Base-by-base conservation (phyloP, 2,329 filamentous ascomycete genomes). In the Parastagonospora avenae region DNA sequence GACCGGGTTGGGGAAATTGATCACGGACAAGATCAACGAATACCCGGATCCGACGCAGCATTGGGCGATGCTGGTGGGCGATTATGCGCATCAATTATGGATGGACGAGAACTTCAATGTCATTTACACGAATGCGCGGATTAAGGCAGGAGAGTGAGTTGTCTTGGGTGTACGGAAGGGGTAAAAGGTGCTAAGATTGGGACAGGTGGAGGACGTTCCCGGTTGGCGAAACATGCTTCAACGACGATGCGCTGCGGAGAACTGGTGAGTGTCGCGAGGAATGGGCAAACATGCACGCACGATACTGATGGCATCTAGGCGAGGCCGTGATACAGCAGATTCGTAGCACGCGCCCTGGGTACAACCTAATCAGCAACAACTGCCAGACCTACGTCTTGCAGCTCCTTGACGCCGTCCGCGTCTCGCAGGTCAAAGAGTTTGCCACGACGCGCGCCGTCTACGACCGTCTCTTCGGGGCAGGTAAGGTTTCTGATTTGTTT, bases 21-120 rank as follows among this genome's bases (percentile, higher is more conserved):
- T 85, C 51, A 83, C 80, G 0, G 79, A 82, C 39, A 80, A 77
- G 55, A 79, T 82, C 46, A 77, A 81, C 58, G 76, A 73, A 49
- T 84, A 81, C 54, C 82, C 82, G 0, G 82, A 85, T 60, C 82
- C 82, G 3, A 84, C 81, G 4, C 82, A 85, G 68, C 82, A 85
- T 60, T 85, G 82, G 82, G 82, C 81, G 2, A 79, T 85, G 1
- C 71, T 85, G 0, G 80, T 85, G 1, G 82, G 81, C 2, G 80
- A 79, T 10, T 85, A 75, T 60, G 77, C 76, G 1, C 82, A 85
- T 62, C 76, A 85, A 63, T 68, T 85, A n/a, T 85, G 82, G 82
- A 85, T 85, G 82, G 79, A 85, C 36, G 82, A 85, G 62, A 71
- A 79, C 9, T 77, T 84, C 9, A 73, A 84, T 57, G 76, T 85